Conservation (phyloP, 148 eudicot genomes). For the Diospyros lotus region DNA sequence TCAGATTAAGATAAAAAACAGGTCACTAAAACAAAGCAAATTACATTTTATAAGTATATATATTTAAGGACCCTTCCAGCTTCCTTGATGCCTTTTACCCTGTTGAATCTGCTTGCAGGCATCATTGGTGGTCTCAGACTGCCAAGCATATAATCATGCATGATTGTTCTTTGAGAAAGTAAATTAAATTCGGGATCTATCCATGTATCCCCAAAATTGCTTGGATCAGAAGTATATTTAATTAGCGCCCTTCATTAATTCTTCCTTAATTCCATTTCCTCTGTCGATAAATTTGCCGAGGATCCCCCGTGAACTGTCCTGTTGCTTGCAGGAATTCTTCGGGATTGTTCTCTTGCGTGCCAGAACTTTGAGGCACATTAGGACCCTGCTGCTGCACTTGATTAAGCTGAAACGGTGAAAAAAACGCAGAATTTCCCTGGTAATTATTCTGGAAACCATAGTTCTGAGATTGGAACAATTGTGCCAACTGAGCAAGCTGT, state of each 20-base stretch:
- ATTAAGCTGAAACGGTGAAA: conserved; percentile 27
- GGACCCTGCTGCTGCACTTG: conserved; percentile 24
- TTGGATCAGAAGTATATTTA: too few relatives aligned
- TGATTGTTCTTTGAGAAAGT: too few relatives aligned
- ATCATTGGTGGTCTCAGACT: too few relatives aligned
- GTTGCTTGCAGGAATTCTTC: conserved; percentile 80
- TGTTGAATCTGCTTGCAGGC: conserved; percentile 55
- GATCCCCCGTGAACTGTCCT: conserved; percentile 69
- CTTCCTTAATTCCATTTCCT: too few relatives aligned
- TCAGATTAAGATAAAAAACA: too few relatives aligned
- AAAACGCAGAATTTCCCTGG: conserved; percentile 35
- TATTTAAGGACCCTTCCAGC: background rate
- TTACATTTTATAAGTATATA: too few relatives aligned
- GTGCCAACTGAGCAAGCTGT: conserved; percentile 45
- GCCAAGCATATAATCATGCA: too few relatives aligned
- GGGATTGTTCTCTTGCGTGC: conserved; percentile 53
- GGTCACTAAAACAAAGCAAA: too few relatives aligned
- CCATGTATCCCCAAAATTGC: too few relatives aligned
- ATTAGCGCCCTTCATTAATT: too few relatives aligned
- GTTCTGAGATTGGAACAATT: conserved; percentile 47
- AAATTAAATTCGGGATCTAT: too few relatives aligned
- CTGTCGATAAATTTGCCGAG: conserved; percentile 33
- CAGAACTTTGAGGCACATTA: conserved; percentile 16
- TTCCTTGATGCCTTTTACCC: conserved; percentile 44
- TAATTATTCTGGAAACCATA: conserved; percentile 20